phyloP scores from a whole-genome alignment of 179 eudicot genomes.

The Beta macrorhiza region DNA sequence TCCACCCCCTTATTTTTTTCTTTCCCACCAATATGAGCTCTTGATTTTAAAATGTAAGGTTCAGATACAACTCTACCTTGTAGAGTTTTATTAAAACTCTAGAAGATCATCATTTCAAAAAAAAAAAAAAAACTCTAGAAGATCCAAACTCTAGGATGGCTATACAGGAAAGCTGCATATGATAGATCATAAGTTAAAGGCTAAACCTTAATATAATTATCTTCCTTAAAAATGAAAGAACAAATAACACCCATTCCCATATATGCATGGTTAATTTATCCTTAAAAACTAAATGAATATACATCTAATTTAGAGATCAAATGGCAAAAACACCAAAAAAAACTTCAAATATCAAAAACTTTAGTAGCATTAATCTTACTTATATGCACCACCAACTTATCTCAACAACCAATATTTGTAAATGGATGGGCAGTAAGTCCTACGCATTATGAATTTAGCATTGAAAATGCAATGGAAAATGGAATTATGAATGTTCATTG shows the following conservation, averaged over 20 bases:
- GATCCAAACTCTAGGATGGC: background rate
- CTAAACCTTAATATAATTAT: background rate
- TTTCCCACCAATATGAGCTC: too few relatives aligned
- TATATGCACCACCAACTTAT: background rate
- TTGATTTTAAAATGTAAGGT: too few relatives aligned
- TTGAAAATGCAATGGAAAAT: constrained; percentile 27
- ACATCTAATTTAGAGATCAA: background rate
- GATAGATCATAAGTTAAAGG: too few relatives aligned
- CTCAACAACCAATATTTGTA: background rate
- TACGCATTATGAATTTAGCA: constrained; percentile 27
- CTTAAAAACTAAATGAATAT: background rate
- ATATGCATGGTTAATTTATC: background rate
- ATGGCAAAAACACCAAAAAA: constrained; percentile 1
- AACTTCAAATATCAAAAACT: background rate
- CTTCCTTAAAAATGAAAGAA: background rate
- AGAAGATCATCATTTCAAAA: too few relatives aligned
- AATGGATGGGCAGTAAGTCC: constrained; percentile 37
- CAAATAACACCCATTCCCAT: background rate
- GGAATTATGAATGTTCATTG: constrained; percentile 35
- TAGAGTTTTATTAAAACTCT: too few relatives aligned
- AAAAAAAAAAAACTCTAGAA: too few relatives aligned
- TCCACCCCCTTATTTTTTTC: too few relatives aligned
- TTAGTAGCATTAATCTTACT: background rate
- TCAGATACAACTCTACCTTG: too few relatives aligned
- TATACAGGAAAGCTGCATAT: background rate